Conservation (phyloP, 805 yeast genomes). For the Myxozyma neglecta region DNA sequence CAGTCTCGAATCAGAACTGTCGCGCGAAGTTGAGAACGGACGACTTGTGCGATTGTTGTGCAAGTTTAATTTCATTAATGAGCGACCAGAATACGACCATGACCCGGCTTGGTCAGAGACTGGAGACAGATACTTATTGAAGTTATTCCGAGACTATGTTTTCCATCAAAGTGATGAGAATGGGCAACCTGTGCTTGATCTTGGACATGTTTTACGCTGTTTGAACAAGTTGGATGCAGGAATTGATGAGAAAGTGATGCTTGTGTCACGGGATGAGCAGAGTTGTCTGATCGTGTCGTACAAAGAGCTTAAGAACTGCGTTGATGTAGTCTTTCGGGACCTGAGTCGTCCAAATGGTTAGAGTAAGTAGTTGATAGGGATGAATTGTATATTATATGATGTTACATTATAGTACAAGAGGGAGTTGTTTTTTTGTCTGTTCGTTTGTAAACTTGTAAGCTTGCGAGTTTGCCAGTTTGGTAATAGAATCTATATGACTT, state of each 20-base stretch:
- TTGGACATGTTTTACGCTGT: conserved; percentile 74
- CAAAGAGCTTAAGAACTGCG: conserved; percentile 58
- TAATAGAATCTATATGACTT: conserved; percentile 3
- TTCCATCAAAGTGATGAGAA: conserved; percentile 79
- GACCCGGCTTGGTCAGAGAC: conserved; percentile 68
- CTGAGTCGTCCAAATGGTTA: conserved; percentile 17
- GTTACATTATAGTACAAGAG: background rate
- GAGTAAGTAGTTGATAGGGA: background rate
- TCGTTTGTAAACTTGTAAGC: background rate
- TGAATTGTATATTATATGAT: background rate
- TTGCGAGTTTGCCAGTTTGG: background rate
- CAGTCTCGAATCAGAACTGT: conserved; percentile 44
- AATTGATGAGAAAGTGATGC: conserved; percentile 73
- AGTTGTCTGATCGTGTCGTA: conserved; percentile 82
- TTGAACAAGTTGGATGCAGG: conserved; percentile 93
- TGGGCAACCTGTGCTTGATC: conserved; percentile 76
- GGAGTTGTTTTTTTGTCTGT: background rate
- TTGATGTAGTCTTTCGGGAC: conserved; percentile 28
- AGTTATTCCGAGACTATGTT: conserved; percentile 76
- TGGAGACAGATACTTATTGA: conserved; percentile 70
- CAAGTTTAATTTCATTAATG: conserved; percentile 75
- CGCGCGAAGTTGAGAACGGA: conserved; percentile 82
- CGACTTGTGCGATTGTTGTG: conserved; percentile 78
- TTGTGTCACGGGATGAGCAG: conserved; percentile 82
- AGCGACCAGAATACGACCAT: conserved; percentile 64